Evolutionary conservation across 169 alveolate genomes (phyloP), one percentile per base, ranked within the genome.

Genomic region (Cyclospora cayetanensis): DNA sequence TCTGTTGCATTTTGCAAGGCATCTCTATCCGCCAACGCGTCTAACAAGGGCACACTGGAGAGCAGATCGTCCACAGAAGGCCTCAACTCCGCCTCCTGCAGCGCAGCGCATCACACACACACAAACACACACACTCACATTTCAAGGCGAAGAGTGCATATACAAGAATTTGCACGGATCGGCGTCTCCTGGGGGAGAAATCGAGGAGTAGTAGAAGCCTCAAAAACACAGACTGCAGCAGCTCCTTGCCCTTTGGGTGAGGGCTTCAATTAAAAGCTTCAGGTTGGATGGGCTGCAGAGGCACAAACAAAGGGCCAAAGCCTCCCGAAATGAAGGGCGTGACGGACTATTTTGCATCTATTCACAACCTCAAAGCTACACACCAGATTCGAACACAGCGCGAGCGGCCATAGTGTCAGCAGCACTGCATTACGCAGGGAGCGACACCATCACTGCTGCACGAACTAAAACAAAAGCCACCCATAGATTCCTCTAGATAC

Each of bases 211-310:
- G n/a, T n/a, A n/a, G n/a, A 55, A 55, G 27, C 29, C 15, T 29
- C n/a, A 55, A 55, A 55, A 7, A 7, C 70, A 11, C 9, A 55
- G n/a, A 20, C 70, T 29, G 9, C 55, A 15, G 55, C 15, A 15
- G 55, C 55, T 9, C 34, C 70, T 9, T 22, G n/a, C 70, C 70
- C 70, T 7, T 55, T 55, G 70, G 34, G 70, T 55, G 15, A 12
- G 83, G 11, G 83, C 83, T 20, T 29, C 83, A 70, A 35, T 70
- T 27, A 1, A 9, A 50, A 70, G 83, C 83, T 29, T 70, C 27
- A 4, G 46, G 27, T 9, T 1, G 4, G 83, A 22, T 50, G 83
- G 31, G 29, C 52, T 35, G 46, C 2, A 18, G 83, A 29, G 31
- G 31, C 70, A 55, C 34, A 9, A 55, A 22, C n/a, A 46, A 15